Evolutionary conservation across 768 basidiomycete species (phyloP).

Genomic region (Suillus plorans): DNA sequence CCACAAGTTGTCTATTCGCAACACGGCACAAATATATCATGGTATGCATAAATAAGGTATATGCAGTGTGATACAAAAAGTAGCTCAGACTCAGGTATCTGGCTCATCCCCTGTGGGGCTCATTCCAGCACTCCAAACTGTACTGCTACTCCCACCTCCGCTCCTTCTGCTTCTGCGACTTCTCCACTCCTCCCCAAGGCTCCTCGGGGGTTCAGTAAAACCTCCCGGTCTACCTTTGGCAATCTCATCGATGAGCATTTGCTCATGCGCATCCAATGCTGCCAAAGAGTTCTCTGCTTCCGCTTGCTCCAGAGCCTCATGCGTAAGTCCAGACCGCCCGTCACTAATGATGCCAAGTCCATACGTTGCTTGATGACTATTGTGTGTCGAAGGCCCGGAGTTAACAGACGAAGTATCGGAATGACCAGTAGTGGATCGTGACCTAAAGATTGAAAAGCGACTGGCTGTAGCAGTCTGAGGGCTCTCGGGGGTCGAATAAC

Average conservation of each 20-base stretch:
- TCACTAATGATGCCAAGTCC: slow-evolving; percentile 28
- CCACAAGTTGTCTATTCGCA: background rate
- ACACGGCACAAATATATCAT: background rate
- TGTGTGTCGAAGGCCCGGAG: slow-evolving; percentile 41
- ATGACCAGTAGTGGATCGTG: slow-evolving; percentile 40
- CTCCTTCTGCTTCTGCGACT: slow-evolving; percentile 50
- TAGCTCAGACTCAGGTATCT: slow-evolving; percentile 28
- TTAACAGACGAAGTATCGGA: slow-evolving; percentile 51
- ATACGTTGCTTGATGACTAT: slow-evolving; percentile 28
- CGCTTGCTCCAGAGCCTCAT: slow-evolving; percentile 75
- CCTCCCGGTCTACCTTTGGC: slow-evolving; percentile 71
- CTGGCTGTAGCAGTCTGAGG: slow-evolving; percentile 29
- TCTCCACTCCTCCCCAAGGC: slow-evolving; percentile 50
- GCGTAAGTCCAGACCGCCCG: slow-evolving; percentile 52
- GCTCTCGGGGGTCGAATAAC: slow-evolving; percentile 37
- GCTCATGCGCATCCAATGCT: slow-evolving; percentile 79
- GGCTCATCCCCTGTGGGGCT: slow-evolving; percentile 54
- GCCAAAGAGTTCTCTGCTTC: slow-evolving; percentile 77
- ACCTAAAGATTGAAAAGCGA: slow-evolving; percentile 75
- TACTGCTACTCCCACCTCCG: slow-evolving; percentile 68
- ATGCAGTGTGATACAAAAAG: slow-evolving; percentile 19
- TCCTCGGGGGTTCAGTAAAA: slow-evolving; percentile 69
- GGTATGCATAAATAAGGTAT: slow-evolving; percentile 4
- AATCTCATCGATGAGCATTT: slow-evolving; percentile 67
- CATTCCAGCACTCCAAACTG: slow-evolving; percentile 88